Evolutionary conservation across 305 asterid genomes (phyloP), one percentile per base, ranked within the genome.

Genomic region (Striga hermonthica): DNA sequence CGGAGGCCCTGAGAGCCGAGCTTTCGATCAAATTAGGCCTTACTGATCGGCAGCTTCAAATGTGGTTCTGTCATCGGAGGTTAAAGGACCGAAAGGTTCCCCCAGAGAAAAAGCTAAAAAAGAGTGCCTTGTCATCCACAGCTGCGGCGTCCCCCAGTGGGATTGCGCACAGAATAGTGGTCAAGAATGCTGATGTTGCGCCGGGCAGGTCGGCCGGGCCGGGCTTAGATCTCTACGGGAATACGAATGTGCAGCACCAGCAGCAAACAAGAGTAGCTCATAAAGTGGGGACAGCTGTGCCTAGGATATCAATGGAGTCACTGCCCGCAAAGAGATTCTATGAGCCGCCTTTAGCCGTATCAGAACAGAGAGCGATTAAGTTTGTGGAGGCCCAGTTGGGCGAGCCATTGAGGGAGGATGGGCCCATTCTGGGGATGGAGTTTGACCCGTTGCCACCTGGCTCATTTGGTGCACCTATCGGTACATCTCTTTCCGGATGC

Each of bases 51-150:
- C 98, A 91, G 79, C 72, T 91, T 70, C 96, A 91, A 79, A 91
- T 91, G 98, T 91, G 98, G 98, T 91, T 91, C 76, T 86, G 98
- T 79, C 98, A 89, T 62, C 75, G 96, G 75, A 83, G 98, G 83
- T 76, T 91, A 68, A 91, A 91, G 82, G 98, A 91, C 76, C 81
- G 93, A 48, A 91, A 88, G 71, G 78, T 82, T 9, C 73, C 86
- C 1, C 39, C 73, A 0, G 95, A 78, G 72, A 87, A 82, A 84
- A 75, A 74, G 78, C 81, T 50, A 9, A 85, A 74, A 53, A 85
- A 83, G 76, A 83, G 70, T 40, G 66, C 65, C 48, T 72, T 80
- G 14, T 80, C 84, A 7, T 69, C 80, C 62, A 72, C 82, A 64
- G 70, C 65, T 77, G 77, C 76, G 4, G 57, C 75, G 55, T 64